These are phyloP conservation scores for Saitoella complicata DNA, from an alignment of 805 yeast species.

Conservation along the genomic window DNA sequence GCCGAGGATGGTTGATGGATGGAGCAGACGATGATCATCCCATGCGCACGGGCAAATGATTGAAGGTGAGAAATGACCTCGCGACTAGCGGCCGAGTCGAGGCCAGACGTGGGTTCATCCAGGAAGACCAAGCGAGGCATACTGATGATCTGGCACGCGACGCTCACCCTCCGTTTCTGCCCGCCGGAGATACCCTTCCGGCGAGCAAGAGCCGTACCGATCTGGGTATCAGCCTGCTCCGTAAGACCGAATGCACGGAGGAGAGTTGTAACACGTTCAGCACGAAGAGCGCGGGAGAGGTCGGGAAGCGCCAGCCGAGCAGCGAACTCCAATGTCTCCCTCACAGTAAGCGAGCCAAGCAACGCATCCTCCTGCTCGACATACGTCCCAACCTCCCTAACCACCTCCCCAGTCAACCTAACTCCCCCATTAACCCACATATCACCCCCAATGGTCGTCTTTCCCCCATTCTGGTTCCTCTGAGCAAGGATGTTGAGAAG, in stretches of 20 bases:
- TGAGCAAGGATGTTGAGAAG: constrained; percentile 31
- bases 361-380: constrained; percentile 48
- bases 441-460: constrained; percentile 35
- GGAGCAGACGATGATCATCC: constrained; percentile 10
- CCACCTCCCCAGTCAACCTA: constrained; percentile 35
- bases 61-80: neutral
- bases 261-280: constrained; percentile 36
- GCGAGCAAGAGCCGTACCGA: constrained; percentile 26
- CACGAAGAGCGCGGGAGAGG: constrained; percentile 24
- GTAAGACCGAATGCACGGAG: constrained; percentile 36
- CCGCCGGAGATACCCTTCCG: constrained; percentile 35
- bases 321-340: constrained; percentile 37
- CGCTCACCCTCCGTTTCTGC: constrained; percentile 37
- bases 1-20: constrained; percentile 26
- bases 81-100: constrained; percentile 39
- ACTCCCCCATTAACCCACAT: constrained; percentile 44
- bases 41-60: neutral
- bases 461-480: neutral
- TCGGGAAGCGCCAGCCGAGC: constrained; percentile 29
- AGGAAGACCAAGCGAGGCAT: constrained; percentile 38
- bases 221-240: constrained; percentile 37
- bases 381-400: constrained; percentile 38
- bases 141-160: constrained; percentile 41
- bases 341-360: constrained; percentile 33
- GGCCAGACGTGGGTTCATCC: constrained; percentile 48